These are phyloP conservation scores for Macrolepiota albuminosa DNA, from an alignment of 768 basidiomycete species.

Conservation along the genomic window DNA sequence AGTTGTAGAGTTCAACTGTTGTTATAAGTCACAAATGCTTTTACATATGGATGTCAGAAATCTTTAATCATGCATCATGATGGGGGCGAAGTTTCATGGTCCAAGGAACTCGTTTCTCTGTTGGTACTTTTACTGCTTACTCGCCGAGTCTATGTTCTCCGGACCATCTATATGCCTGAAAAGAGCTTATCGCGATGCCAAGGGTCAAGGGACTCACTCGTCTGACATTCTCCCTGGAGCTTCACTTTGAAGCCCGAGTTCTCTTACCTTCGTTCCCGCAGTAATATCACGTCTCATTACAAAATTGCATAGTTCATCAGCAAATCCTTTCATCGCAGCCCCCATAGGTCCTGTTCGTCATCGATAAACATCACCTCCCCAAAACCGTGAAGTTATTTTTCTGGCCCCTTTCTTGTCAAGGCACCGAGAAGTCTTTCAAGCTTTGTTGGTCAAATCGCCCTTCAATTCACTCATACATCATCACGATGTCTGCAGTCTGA, in stretches of 20 bases:
- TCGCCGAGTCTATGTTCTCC: too few species aligned
- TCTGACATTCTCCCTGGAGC: too few species aligned
- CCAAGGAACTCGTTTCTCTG: too few species aligned
- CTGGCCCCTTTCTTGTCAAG: background rate
- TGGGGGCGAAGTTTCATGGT: too few species aligned
- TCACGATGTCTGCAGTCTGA: too few species aligned
- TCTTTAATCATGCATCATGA: too few species aligned
- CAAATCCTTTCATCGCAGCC: background rate
- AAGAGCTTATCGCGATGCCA: background rate
- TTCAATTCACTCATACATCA: too few species aligned
- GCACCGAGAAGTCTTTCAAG: background rate
- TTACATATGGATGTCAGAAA: too few species aligned
- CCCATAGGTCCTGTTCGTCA: background rate
- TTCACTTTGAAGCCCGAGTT: too few species aligned
- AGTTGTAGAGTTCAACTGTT: background rate
- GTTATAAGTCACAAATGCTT: background rate
- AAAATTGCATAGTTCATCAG: background rate
- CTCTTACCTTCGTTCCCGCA: background rate
- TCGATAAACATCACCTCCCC: too few species aligned
- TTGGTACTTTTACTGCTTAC: too few species aligned
- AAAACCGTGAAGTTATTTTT: background rate
- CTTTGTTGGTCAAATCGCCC: background rate
- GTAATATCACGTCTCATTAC: background rate
- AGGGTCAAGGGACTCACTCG: background rate
- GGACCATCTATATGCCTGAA: background rate